Base-by-base conservation (phyloP, 257 asterid species). In the Fraxinus americana region DNA sequence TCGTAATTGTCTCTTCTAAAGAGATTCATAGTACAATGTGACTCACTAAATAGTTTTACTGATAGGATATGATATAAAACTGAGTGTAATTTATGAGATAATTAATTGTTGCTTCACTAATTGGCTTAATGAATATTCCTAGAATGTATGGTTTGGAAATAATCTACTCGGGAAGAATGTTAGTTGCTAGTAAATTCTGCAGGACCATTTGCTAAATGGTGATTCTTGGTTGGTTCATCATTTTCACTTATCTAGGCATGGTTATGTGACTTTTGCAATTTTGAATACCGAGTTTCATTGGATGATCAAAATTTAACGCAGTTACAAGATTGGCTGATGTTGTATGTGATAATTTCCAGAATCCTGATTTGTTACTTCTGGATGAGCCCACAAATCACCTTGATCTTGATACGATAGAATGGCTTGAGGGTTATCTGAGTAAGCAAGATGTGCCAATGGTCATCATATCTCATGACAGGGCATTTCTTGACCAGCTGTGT, bases 321-420 rank as follows among this genome's bases (percentile, higher is more conserved):
- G 74, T 61, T 73, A 41, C 61, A 72, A 63, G 69, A 71, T 80
- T 79, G 78, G 75, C 68, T 74, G 79, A 78, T 77, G 74, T 71
- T 72, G 7, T 71, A 14, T 75, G 85, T 27, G 19, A 57, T 78
- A 38, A 32, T 79, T 80, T 87, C 79, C 88, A 95, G 99, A 97
- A 93, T 83, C 97, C 91, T 13, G 99, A 93, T 87, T 77, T 93
- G 79, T 80, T 95, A 80, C 96, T 95, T 72, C 77, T 95, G 81
- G 99, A 95, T 88, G 99, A 95, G 82, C 99, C 99, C 4, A 95
- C 99, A 72, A 95, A 95, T 82, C 99, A 95, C 85, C 97, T 95
- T 73, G 99, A 95, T 83, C 99, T 95, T 79, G 98, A 93, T 75
- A 91, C 99, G 4, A 93, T 95, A 30, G 98, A 95, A 85, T 95